Evolutionary conservation across 2,329 filamentous ascomycete species (phyloP).

Genomic region (Microdochium nivale): DNA sequence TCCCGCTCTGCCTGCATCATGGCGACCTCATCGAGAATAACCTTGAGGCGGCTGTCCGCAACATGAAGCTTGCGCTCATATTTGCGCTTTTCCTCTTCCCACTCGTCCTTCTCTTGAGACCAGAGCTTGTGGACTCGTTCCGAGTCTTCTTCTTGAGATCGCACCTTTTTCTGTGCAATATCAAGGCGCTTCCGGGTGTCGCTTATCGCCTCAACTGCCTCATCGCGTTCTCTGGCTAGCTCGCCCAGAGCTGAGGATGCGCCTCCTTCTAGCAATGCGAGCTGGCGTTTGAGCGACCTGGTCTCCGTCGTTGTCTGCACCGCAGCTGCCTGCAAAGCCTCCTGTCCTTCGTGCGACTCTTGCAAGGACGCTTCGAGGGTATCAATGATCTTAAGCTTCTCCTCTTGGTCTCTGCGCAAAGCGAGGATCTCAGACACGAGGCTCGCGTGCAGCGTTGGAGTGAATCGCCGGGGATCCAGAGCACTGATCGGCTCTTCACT

Average conservation of each 20-base stretch:
- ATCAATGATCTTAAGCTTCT: conserved; percentile 80
- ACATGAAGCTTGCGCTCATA: conserved; percentile 81
- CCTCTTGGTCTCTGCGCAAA: conserved; percentile 81
- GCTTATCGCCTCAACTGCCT: conserved; percentile 61
- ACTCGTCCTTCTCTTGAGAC: conserved; percentile 74
- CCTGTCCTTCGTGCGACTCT: conserved; percentile 63
- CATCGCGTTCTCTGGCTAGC: conserved; percentile 76
- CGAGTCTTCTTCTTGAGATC: conserved; percentile 74
- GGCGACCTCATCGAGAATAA: conserved; percentile 79
- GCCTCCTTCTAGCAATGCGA: conserved; percentile 80
- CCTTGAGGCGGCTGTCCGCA: conserved; percentile 78
- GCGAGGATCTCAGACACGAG: conserved; percentile 89
- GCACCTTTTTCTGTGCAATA: conserved; percentile 64
- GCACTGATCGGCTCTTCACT: conserved; percentile 64
- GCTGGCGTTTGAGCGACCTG: conserved; percentile 73
- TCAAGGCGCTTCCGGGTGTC: conserved; percentile 77
- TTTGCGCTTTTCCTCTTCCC: conserved; percentile 75
- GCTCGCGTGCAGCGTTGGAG: conserved; percentile 88
- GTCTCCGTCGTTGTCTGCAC: conserved; percentile 63
- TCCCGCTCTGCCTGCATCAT: conserved; percentile 51
- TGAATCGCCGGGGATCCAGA: conserved; percentile 85
- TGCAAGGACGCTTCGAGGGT: conserved; percentile 70
- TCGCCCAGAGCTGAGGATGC: conserved; percentile 79
- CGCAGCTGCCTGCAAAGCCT: conserved; percentile 55
- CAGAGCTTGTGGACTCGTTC: conserved; percentile 71